Evolutionary conservation across 257 asterid species (phyloP), one percentile per base, ranked within the genome.

Genomic region (Rhazya stricta): DNA sequence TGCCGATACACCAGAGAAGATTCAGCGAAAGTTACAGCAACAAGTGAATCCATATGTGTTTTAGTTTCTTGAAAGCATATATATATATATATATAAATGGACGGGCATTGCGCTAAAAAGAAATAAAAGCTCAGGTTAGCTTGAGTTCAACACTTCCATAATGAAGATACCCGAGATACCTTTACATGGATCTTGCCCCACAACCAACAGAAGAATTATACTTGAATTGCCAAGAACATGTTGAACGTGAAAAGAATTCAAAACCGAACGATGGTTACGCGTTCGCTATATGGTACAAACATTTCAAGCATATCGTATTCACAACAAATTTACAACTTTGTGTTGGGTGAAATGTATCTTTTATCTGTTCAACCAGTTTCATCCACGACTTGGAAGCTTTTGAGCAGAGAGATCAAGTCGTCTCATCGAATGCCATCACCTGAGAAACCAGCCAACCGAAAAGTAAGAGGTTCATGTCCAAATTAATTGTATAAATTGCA

Each of bases 381-480:
- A 72, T 78, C 82, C 75, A 71, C 80, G 79, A 71, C 86, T 67
- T 10, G 60, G 8, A 73, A 53, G 56, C 61, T 53, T 78, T 61
- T 75, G 76, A 43, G 19, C 16, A 78, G 76, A 76, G 74, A 48
- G 61, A 73, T 85, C 88, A 90, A 37, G 87, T 69, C 66, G 96
- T 83, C 86, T 94, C 98, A 51, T 89, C 86, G 74, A 94, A 94
- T 60, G 83, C 90, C 98, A 91, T 94, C 83, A 86, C 97, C 98
- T 94, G 70, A 76, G 42, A 72, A 65, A 12, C 56, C 78, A 85
- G 80, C 68, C 65, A 51, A 79, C 57, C 50, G 5, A 77, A 56
- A 71, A 29, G 30, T 48, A 68, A 67, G 13, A 45, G 16, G 32
- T n/a, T 65, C 43, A 32, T 42, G 53, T n/a, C 1, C 8, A 32